Evolutionary conservation across 257 asterid genomes (phyloP).

Genomic region (Henckelia pumila): DNA sequence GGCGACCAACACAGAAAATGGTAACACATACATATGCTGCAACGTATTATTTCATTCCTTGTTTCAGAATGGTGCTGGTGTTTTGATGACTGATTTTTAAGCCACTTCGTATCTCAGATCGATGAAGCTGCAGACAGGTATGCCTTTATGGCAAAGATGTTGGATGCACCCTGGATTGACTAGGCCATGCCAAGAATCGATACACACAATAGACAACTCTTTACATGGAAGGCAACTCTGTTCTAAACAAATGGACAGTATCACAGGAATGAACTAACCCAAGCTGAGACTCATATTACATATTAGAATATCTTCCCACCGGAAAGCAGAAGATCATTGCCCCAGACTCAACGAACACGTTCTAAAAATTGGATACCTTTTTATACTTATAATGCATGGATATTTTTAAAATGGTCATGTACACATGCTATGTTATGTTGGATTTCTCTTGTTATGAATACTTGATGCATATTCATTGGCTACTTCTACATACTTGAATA

Average conservation of each 20-base stretch:
- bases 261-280: not conserved
- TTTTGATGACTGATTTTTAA: not conserved
- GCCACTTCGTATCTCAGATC: conserved; percentile 39
- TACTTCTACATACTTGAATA: too few species aligned
- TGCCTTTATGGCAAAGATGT: conserved; percentile 76
- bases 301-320: too few species aligned
- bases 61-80: not conserved
- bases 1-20: conserved; percentile 82
- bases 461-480: too few species aligned
- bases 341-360: too few species aligned
- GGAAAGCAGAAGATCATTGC: too few species aligned
- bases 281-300: not conserved
- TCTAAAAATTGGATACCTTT: too few species aligned
- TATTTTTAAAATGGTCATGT: too few species aligned
- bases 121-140: conserved; percentile 85
- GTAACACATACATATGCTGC: conserved; percentile 31
- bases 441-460: too few species aligned
- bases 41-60: not conserved
- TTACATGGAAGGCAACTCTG: too few species aligned
- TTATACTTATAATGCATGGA: too few species aligned
- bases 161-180: conserved; percentile 69
- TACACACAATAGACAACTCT: not conserved
- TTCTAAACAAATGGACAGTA: not conserved
- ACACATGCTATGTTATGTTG: too few species aligned
- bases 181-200: conserved; percentile 24